phyloP scores from a whole-genome alignment of 331 rosid genomes.

The Dryas integrifolia region DNA sequence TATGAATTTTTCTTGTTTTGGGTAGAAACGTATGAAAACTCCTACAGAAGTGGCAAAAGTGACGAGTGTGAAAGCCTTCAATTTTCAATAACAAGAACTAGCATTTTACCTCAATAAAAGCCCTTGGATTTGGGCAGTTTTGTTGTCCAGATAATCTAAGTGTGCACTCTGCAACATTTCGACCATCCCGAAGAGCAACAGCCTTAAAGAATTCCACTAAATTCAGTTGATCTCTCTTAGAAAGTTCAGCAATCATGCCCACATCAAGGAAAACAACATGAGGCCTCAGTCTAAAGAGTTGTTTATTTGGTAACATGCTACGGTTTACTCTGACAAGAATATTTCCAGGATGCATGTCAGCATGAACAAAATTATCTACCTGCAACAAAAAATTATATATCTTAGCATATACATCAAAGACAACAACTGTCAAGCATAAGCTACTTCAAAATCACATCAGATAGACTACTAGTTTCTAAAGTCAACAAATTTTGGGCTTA shows the following conservation, averaged over 20 bases:
- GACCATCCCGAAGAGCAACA: constrained; percentile 65
- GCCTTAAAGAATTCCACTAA: constrained; percentile 72
- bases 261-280: constrained; percentile 87
- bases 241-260: constrained; percentile 84
- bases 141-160: constrained; percentile 68
- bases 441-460: constrained; percentile 12
- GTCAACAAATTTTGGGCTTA: not conserved
- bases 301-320: constrained; percentile 35
- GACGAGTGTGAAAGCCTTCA: not conserved
- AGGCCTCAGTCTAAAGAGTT: constrained; percentile 62
- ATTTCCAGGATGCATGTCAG: constrained; percentile 94
- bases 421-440: constrained; percentile 11
- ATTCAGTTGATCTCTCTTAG: constrained; percentile 50
- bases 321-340: constrained; percentile 59
- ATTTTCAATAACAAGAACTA: not conserved
- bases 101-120: constrained; percentile 60
- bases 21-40: not conserved
- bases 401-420: constrained; percentile 22
- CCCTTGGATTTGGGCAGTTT: constrained; percentile 70
- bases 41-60: not conserved
- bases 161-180: constrained; percentile 64
- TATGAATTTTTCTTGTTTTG: not conserved
- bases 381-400: constrained; percentile 32
- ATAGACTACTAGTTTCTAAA: not conserved
- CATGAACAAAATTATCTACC: constrained; percentile 85